These are phyloP conservation scores for Sabuloglossum arenarium DNA, from an alignment of 495 filamentous ascomycete genomes.

Conservation along the genomic window DNA sequence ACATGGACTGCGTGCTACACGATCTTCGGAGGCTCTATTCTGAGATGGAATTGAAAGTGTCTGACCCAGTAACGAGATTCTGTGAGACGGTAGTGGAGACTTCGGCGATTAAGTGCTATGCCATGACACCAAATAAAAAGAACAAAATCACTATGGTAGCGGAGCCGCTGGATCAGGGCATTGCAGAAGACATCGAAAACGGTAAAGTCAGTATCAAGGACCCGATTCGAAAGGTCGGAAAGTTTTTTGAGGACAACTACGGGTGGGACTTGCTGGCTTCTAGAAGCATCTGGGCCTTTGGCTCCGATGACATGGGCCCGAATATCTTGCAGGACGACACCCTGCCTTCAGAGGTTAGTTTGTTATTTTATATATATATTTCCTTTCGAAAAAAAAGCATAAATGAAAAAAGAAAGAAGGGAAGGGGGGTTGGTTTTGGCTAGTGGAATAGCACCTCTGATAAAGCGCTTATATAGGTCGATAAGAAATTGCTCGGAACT, in stretches of 20 bases:
- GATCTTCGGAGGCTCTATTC: conserved; percentile 83
- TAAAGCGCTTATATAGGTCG: conserved; percentile 31
- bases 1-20: conserved; percentile 97
- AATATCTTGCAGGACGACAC: conserved; percentile 97
- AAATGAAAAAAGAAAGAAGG: too few species aligned
- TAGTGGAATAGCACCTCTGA: too few species aligned
- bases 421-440: background rate
- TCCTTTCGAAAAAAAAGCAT: too few species aligned
- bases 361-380: too few species aligned
- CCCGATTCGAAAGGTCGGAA: conserved; percentile 77
- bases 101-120: conserved; percentile 93
- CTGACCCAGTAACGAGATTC: conserved; percentile 91
- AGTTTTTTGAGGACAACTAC: conserved; percentile 94
- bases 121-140: conserved; percentile 93
- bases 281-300: conserved; percentile 96
- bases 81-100: conserved; percentile 97
- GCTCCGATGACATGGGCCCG: conserved; percentile 82
- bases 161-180: conserved; percentile 82
- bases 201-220: conserved; percentile 82
- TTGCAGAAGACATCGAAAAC: conserved; percentile 86
- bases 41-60: conserved; percentile 99
- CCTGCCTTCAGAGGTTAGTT: conserved; percentile 50
- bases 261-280: conserved; percentile 91
- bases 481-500: conserved; percentile 71
- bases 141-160: conserved; percentile 99